These are phyloP conservation scores for Zymoseptoria ardabiliae DNA, from an alignment of 2,329 filamentous ascomycete species.

Conservation along the genomic window DNA sequence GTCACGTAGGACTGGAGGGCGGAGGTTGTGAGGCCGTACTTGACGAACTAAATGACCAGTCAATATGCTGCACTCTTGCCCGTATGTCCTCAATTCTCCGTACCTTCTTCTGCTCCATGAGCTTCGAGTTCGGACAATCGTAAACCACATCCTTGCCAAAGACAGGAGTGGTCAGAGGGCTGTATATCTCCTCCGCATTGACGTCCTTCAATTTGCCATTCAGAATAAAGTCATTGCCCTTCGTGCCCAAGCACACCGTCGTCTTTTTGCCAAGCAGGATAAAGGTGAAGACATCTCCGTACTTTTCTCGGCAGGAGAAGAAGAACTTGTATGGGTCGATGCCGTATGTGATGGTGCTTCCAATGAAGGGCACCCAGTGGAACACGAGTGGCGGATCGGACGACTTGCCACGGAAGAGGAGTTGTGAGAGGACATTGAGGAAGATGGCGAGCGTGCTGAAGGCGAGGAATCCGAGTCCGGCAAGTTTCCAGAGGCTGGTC, in stretches of 20 bases:
- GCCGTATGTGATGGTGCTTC: slow-evolving; percentile 87
- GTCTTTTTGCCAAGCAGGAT: slow-evolving; percentile 82
- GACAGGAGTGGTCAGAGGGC: slow-evolving; percentile 60
- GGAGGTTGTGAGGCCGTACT: slow-evolving; percentile 68
- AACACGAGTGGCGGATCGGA: slow-evolving; percentile 59
- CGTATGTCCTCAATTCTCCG: slow-evolving; percentile 12
- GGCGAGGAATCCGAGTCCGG: slow-evolving; percentile 34
- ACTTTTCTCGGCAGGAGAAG: slow-evolving; percentile 64
- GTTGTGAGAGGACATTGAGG: slow-evolving; percentile 71
- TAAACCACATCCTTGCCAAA: slow-evolving; percentile 86
- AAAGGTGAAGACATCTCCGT: slow-evolving; percentile 86
- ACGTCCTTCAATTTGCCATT: slow-evolving; percentile 87
- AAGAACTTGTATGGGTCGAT: slow-evolving; percentile 93
- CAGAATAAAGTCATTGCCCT: slow-evolving; percentile 84
- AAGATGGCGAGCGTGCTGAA: slow-evolving; percentile 53
- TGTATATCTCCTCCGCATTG: slow-evolving; percentile 85
- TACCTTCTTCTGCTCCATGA: slow-evolving; percentile 96
- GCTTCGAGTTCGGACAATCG: slow-evolving; percentile 81
- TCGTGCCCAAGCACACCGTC: slow-evolving; percentile 73
- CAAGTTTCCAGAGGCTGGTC: slow-evolving; percentile 36
- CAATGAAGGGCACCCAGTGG: slow-evolving; percentile 64
- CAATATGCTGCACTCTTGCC: background rate
- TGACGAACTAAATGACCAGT: slow-evolving; percentile 59
- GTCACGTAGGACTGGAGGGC: slow-evolving; percentile 70
- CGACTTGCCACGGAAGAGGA: slow-evolving; percentile 59